Percentiles rank a stretch among this genome's conserved stretches.
These are phyloP conservation scores for Taiozyma sp. DNA, from an alignment of 1,139 yeast species.

Conservation along the genomic window DNA sequence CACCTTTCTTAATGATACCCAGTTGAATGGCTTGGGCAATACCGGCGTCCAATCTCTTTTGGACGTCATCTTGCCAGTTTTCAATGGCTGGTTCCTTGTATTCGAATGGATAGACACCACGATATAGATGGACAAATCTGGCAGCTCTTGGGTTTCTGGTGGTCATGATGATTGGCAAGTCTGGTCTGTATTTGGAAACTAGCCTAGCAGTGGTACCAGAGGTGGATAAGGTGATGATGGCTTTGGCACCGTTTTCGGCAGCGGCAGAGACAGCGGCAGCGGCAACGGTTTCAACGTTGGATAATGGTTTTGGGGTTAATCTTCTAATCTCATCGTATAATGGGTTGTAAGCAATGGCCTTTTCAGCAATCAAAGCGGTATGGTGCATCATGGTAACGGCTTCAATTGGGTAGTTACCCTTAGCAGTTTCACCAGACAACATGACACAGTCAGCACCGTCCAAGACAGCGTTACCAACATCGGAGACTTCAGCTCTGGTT, in stretches of 20 bases:
- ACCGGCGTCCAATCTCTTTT: constrained; percentile 92
- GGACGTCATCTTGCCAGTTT: constrained; percentile 97
- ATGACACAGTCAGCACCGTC: constrained; percentile 99
- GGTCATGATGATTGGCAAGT: constrained; percentile 96
- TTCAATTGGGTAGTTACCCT: constrained; percentile 97
- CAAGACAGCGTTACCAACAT: constrained; percentile 97
- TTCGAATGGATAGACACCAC: constrained; percentile 98
- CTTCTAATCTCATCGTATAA: constrained; percentile 86
- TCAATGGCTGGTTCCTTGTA: constrained; percentile 63
- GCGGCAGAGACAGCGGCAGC: constrained; percentile 96
- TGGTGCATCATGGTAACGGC: constrained; percentile 99
- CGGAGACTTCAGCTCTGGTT: constrained; percentile 99
- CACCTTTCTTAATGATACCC: constrained; percentile 85
- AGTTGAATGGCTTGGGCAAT: constrained; percentile 84
- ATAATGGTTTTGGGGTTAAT: constrained; percentile 83
- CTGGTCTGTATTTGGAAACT: constrained; percentile 96
- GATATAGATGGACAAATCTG: constrained; percentile 91
- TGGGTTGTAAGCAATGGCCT: constrained; percentile 88
- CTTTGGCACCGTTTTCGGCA: constrained; percentile 94
- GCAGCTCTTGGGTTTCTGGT: constrained; percentile 94
- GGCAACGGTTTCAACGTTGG: constrained; percentile 95
- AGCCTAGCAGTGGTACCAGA: constrained; percentile 95
- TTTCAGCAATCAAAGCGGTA: constrained; percentile 94
- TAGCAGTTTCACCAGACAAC: constrained; percentile 99
- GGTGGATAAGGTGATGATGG: constrained; percentile 93